Conservation (phyloP, 352 stramenopile species). For the Sclerospora graminicola region DNA sequence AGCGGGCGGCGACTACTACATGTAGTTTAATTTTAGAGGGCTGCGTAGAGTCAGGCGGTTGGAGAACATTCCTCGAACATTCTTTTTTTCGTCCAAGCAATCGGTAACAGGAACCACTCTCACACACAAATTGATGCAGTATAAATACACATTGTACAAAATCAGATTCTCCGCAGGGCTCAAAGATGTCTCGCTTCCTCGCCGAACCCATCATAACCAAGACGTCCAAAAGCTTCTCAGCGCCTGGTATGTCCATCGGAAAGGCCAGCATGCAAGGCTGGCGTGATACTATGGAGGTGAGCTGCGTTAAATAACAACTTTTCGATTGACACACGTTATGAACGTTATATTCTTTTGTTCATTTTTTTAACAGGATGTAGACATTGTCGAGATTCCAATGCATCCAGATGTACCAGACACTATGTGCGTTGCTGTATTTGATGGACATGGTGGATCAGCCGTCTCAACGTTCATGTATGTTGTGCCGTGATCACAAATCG, state of each 20-base stretch:
- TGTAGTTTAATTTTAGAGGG: too few relatives aligned
- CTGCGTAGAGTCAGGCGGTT: too few relatives aligned
- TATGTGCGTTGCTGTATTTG: slow-evolving; percentile 71
- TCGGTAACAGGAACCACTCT: too few relatives aligned
- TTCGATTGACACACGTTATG: too few relatives aligned
- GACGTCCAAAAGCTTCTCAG: slow-evolving; percentile 33
- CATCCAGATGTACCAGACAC: slow-evolving; percentile 40
- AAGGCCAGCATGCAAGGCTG: slow-evolving; percentile 77
- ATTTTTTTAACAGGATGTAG: slow-evolving; percentile 38
- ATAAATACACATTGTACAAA: too few relatives aligned
- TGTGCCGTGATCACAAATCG: slow-evolving; percentile 1
- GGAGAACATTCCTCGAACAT: too few relatives aligned
- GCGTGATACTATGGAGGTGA: slow-evolving; percentile 79
- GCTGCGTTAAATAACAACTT: background rate
- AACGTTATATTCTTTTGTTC: background rate
- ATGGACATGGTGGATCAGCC: slow-evolving; percentile 63
- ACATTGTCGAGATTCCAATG: slow-evolving; percentile 65
- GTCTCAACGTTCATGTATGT: slow-evolving; percentile 67
- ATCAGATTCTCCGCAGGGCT: too few relatives aligned
- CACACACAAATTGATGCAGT: too few relatives aligned
- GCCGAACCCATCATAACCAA: slow-evolving; percentile 74
- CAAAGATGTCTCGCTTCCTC: slow-evolving; percentile 80
- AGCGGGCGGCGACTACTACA: too few relatives aligned
- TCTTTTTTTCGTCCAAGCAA: too few relatives aligned
- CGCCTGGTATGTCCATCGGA: slow-evolving; percentile 45